These are phyloP conservation scores for Setaria viridis DNA, from an alignment of 202 grass and related monocot species.

Conservation along the genomic window DNA sequence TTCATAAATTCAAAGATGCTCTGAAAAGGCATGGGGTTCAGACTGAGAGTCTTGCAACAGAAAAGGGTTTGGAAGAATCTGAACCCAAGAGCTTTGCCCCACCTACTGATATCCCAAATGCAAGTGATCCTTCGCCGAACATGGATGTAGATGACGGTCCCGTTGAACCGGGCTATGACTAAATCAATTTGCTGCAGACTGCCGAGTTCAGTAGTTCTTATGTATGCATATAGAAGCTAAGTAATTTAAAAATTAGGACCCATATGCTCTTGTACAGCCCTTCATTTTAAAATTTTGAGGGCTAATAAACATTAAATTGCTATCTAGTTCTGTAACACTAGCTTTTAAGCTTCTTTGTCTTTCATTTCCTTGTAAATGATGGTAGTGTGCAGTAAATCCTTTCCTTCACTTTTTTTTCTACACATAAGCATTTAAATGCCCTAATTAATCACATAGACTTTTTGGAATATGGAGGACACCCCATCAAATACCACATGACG, in stretches of 20 bases:
- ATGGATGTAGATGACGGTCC: conserved; percentile 16
- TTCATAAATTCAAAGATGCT: conserved; percentile 58
- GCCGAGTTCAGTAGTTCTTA: not conserved
- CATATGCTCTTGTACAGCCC: not conserved
- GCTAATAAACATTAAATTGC: not conserved
- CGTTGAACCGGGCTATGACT: conserved; percentile 25
- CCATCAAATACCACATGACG: too few relatives aligned
- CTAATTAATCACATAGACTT: not conserved
- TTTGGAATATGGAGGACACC: not conserved
- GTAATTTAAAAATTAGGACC: not conserved
- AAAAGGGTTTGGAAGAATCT: conserved; percentile 32
- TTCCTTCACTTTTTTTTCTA: not conserved
- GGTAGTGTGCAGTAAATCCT: not conserved
- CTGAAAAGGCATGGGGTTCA: conserved; percentile 54
- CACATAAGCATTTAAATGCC: too few relatives aligned
- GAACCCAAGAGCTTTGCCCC: conserved; percentile 28
- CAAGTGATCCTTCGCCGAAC: not conserved
- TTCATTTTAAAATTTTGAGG: not conserved
- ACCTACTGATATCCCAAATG: conserved; percentile 36
- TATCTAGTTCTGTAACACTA: conserved; percentile 1
- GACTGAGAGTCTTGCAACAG: conserved; percentile 19
- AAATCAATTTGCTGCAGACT: conserved; percentile 13
- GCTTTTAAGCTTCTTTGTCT: conserved; percentile 19
- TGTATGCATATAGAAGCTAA: conserved; percentile 1
- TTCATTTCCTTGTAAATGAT: conserved; percentile 1